Evolutionary conservation across 2,329 filamentous ascomycete species (phyloP).

Genomic region (Calycina marina): DNA sequence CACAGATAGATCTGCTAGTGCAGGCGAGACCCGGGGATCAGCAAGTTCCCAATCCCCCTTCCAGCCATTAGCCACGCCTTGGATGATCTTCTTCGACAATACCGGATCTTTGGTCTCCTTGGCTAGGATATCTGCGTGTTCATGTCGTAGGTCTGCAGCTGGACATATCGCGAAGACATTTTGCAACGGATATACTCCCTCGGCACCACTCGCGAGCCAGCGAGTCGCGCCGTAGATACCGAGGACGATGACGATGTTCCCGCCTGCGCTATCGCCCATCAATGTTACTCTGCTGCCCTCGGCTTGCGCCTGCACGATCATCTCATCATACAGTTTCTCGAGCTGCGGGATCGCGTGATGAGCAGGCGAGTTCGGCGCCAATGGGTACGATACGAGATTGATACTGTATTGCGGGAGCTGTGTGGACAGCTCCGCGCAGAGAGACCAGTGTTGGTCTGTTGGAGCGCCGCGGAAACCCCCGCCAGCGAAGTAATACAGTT

Average conservation of each 20-base stretch:
- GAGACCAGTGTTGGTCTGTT: constrained; percentile 9
- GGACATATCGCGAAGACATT: constrained; percentile 11
- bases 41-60: constrained; percentile 4
- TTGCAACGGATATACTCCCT: constrained; percentile 4
- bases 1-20: constrained; percentile 9
- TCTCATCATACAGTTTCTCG: constrained; percentile 3
- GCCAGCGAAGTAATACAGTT: constrained; percentile 21
- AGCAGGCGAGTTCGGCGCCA: constrained; percentile 7
- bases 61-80: constrained; percentile 10
- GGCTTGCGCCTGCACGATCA: constrained; percentile 1
- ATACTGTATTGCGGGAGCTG: constrained; percentile 9
- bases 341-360: constrained; percentile 5
- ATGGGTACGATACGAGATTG: constrained; percentile 9
- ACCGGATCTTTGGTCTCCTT: constrained; percentile 8
- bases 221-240: constrained; percentile 6
- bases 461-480: constrained; percentile 13
- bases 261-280: constrained; percentile 10
- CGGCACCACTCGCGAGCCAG: background rate
- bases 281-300: constrained; percentile 7
- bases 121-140: constrained; percentile 9
- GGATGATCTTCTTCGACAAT: constrained; percentile 7
- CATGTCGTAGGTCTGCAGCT: constrained; percentile 10
- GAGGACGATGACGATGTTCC: constrained; percentile 9
- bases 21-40: constrained; percentile 10
- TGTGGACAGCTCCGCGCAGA: constrained; percentile 7